A percentile compares a stretch with the other conserved stretches of the same genome.
These are phyloP conservation scores for Quercus lobata DNA, from an alignment of 331 rosid species.

Conservation along the genomic window DNA sequence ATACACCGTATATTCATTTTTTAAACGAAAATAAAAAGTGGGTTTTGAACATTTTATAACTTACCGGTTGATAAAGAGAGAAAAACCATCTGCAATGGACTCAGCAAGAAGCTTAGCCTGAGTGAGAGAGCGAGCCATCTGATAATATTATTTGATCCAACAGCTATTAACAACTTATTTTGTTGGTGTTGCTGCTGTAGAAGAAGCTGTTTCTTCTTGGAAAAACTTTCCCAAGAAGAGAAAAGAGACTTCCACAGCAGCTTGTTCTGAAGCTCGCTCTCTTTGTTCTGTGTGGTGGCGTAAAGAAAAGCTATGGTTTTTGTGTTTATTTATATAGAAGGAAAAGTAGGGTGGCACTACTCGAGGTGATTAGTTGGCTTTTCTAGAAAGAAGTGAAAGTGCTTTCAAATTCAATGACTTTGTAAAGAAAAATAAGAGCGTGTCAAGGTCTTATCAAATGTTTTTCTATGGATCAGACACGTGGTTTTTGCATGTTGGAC, in stretches of 20 bases:
- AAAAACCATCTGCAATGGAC: slow-evolving; percentile 10
- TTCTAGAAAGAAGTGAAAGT: not conserved
- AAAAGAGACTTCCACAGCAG: slow-evolving; percentile 9
- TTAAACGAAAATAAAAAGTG: too few relatives aligned
- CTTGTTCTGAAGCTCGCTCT: not conserved
- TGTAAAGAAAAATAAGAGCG: not conserved
- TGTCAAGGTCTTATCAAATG: not conserved
- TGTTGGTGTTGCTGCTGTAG: slow-evolving; percentile 2
- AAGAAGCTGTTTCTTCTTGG: slow-evolving; percentile 14
- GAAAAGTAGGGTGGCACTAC: not conserved
- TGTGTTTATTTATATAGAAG: not conserved
- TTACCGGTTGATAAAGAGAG: slow-evolving; percentile 22
- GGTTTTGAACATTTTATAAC: not conserved
- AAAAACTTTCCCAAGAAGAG: not conserved
- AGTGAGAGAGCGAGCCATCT: slow-evolving; percentile 40
- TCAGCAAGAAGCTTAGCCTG: slow-evolving; percentile 14
- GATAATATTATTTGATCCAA: not conserved
- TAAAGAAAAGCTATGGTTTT: not conserved
- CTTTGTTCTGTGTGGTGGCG: not conserved
- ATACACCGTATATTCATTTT: too few relatives aligned
- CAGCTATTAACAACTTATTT: not conserved
- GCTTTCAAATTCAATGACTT: not conserved
- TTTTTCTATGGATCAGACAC: not conserved
- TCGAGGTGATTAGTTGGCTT: not conserved
- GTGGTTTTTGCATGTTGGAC: not conserved